Base-by-base conservation (phyloP, 768 basidiomycete species). In the Ramaria sp. region DNA sequence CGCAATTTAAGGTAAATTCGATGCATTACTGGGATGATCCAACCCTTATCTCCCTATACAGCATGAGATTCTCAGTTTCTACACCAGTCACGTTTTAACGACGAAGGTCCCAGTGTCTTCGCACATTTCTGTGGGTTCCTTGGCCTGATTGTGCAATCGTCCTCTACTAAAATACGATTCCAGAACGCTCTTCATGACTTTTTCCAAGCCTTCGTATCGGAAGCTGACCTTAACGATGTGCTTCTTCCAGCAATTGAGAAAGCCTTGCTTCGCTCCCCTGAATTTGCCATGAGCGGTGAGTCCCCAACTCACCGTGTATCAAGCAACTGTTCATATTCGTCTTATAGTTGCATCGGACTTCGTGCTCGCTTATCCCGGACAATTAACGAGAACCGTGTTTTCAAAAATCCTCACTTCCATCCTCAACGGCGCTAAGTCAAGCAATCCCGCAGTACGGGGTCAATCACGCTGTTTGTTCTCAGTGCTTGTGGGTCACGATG, bases 161-260 rank as follows among this genome's bases (percentile, higher is more conserved):
- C 10, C 34, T 51, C 54, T 4, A 43, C 50, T 34, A 55, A 51
- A 57, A 45, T 53, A 31, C 51, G 59, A 52, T 59, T 15, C 3
- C 64, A 83, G 80, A 66, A 64, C n/a, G 74, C 80, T 42, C 72
- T 86, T 19, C 65, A 76, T 59, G 84, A 83, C 59, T 86, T 91
- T 66, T 76, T 90, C 58, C 64, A 69, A 2, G 74, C 70, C 0
- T 79, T 75, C 51, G 66, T 89, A 4, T 71, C 71, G 1, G 65
- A 73, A 0, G 73, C 77, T 0, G 81, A 85, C 38, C 70, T 92
- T 30, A 67, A 68, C 1, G 67, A 71, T 4, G 68, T 70, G 0
- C 71, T 94, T 45, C 69, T 93, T 0, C 89, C 91, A 0, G 75
- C 76, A 0, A 79, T 89, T 38, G 91, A 94, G 65, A 91, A 91